Evolutionary conservation across 352 stramenopile species (phyloP).

Genomic region (Phytophthora crassamura): DNA sequence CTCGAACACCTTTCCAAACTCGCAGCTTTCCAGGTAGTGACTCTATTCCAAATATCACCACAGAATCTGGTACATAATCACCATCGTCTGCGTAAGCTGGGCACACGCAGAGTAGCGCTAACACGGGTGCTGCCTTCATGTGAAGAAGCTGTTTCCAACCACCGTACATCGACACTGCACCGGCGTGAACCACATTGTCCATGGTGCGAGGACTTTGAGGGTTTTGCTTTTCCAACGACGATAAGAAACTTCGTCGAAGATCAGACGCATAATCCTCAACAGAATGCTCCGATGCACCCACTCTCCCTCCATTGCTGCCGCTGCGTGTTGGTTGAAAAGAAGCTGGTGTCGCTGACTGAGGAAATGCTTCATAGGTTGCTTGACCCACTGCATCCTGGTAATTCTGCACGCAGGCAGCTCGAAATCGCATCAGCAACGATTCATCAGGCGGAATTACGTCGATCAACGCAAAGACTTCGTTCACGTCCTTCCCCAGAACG

Average conservation of each 20-base stretch:
- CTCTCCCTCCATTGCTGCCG: neutral
- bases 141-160: slow-evolving; percentile 66
- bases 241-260: slow-evolving; percentile 45
- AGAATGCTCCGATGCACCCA: slow-evolving; percentile 20
- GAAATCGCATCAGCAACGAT: slow-evolving; percentile 55
- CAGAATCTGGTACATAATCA: slow-evolving; percentile 71
- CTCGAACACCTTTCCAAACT: slow-evolving; percentile 69
- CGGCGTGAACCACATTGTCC: slow-evolving; percentile 61
- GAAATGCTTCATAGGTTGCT: slow-evolving; percentile 13
- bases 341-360: slow-evolving; percentile 22
- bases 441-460: slow-evolving; percentile 39
- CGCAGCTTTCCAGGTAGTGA: slow-evolving; percentile 55
- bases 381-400: slow-evolving; percentile 13
- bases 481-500: slow-evolving; percentile 45
- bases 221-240: slow-evolving; percentile 42
- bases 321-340: slow-evolving; percentile 28
- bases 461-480: slow-evolving; percentile 45
- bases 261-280: slow-evolving; percentile 41
- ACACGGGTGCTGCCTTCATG: slow-evolving; percentile 34
- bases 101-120: slow-evolving; percentile 68
- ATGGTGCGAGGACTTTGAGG: slow-evolving; percentile 24
- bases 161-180: slow-evolving; percentile 77
- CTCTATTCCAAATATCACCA: slow-evolving; percentile 73
- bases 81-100: slow-evolving; percentile 81
- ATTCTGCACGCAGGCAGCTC: slow-evolving; percentile 37